Evolutionary conservation across 306 rosid species (phyloP), one percentile per base, ranked within the genome.

Genomic region (Fragaria vesca): DNA sequence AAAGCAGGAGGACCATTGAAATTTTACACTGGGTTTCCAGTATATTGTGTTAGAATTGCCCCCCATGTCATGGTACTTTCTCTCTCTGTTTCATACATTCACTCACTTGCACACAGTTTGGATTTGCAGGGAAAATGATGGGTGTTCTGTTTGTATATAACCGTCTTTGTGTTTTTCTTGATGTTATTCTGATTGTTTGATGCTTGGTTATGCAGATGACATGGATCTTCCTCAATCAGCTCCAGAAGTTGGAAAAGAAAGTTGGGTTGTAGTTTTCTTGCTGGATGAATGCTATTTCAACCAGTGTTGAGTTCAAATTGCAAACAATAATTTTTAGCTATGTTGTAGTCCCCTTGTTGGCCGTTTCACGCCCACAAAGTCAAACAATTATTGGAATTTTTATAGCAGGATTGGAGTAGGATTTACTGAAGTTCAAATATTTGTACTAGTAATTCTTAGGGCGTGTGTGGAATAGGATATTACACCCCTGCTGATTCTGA

Each of bases 181-280:
- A 43, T 75, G 45, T 28, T 61, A 61, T 43, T 71, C 17, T 78
- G 40, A 68, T 69, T 58, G n/a, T 32, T 75, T 45, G 40, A 66
- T 48, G 50, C 79, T 74, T 69, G 51, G 32, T 69, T 74, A 43
- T 85, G 94, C 90, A 95, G 99, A 89, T 95, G 97, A 93, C 97
- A 45, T 91, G 97, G 99, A 93, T 93, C 73, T 95, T 92, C 97
- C 97, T 95, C 84, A 89, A 89, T 86, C 97, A 93, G 83, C 81
- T 95, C 82, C 96, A 93, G 80, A 91, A 91, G 85, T 12, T 91
- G 68, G 71, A 95, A 89, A 85, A 89, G 74, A 26, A 77, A 46
- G 12, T 54, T 60, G 98, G 97, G 43, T 85, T 95, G 81, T 92
- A 93, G 86, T 79, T 73, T 48, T 57, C 51, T 55, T 12, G 42